Conservation (phyloP, 345 rosid genomes). For the Ricinus communis region DNA sequence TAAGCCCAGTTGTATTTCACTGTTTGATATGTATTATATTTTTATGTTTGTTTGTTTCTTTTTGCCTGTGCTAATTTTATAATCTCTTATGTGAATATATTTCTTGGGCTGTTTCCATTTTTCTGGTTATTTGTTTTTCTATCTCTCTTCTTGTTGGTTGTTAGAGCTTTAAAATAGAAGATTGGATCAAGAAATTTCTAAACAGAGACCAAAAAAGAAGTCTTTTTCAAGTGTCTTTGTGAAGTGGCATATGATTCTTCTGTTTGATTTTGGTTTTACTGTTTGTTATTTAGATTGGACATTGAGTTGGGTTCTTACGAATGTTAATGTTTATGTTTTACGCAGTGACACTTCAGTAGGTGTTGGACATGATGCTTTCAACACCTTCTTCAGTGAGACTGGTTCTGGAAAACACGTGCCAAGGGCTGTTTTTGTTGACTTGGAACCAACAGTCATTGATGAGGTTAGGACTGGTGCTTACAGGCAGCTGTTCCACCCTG, state of each 20-base stretch:
- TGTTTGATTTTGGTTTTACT: background rate
- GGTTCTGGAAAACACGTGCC: conserved; percentile 41
- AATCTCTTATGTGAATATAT: too few relatives aligned
- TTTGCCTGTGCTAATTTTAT: too few relatives aligned
- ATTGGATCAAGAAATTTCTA: background rate
- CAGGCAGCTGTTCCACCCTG: conserved; percentile 37
- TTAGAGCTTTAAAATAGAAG: background rate
- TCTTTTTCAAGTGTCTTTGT: too few relatives aligned
- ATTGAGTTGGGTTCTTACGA: conserved; percentile 2
- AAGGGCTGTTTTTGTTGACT: conserved; percentile 36
- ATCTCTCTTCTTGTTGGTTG: too few relatives aligned
- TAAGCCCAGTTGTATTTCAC: too few relatives aligned
- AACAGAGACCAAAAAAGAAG: too few relatives aligned
- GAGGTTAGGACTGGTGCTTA: conserved; percentile 36
- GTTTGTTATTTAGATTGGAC: background rate
- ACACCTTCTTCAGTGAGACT: conserved; percentile 43
- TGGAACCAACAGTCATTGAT: conserved; percentile 42
- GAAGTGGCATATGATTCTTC: background rate
- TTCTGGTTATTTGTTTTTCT: background rate
- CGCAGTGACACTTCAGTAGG: conserved; percentile 34
- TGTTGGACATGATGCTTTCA: conserved; percentile 38
- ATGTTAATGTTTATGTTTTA: background rate
- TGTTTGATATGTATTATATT: too few relatives aligned
- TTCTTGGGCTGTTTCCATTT: background rate
- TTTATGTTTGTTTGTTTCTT: too few relatives aligned